These are phyloP conservation scores for Urochloa ruziziensis DNA, from an alignment of 176 grass and related monocot species.

Conservation along the genomic window DNA sequence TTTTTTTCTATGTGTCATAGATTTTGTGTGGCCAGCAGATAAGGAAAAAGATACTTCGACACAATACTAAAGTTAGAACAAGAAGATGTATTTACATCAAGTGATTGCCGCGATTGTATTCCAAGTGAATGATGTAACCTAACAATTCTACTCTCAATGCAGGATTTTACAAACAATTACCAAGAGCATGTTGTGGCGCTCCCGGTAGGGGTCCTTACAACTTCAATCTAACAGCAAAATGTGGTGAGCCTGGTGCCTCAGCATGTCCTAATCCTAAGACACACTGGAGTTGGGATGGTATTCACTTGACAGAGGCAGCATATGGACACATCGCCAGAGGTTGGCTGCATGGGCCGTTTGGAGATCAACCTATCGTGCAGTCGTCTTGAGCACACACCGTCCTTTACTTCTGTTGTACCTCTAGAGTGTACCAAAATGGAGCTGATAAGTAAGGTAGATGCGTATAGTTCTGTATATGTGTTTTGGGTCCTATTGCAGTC, in stretches of 20 bases:
- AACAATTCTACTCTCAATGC: conserved; percentile 1
- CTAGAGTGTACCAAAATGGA: conserved; percentile 27
- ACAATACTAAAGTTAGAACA: not conserved
- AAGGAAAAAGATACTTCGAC: not conserved
- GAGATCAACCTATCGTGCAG: conserved; percentile 48
- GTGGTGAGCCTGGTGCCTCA: conserved; percentile 55
- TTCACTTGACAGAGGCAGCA: conserved; percentile 78
- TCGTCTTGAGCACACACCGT: conserved; percentile 32
- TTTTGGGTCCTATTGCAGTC: not conserved
- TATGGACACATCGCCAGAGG: conserved; percentile 76
- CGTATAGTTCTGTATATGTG: conserved; percentile 34
- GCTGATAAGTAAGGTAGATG: conserved; percentile 7
- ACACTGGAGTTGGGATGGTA: conserved; percentile 95
- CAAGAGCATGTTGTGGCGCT: conserved; percentile 76
- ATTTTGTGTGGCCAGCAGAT: not conserved
- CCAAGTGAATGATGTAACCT: conserved; percentile 16
- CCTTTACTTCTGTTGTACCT: not conserved
- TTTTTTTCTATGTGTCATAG: not conserved
- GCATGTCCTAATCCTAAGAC: conserved; percentile 54
- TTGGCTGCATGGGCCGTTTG: conserved; percentile 74
- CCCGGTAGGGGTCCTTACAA: conserved; percentile 58
- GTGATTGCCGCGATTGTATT: not conserved
- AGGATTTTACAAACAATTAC: conserved; percentile 69
- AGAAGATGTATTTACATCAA: conserved; percentile 2
- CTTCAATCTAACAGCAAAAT: conserved; percentile 82